Evolutionary conservation across 2,329 filamentous ascomycete genomes (phyloP), one percentile per base, ranked within the genome.

Genomic region (Colletotrichum sojae): DNA sequence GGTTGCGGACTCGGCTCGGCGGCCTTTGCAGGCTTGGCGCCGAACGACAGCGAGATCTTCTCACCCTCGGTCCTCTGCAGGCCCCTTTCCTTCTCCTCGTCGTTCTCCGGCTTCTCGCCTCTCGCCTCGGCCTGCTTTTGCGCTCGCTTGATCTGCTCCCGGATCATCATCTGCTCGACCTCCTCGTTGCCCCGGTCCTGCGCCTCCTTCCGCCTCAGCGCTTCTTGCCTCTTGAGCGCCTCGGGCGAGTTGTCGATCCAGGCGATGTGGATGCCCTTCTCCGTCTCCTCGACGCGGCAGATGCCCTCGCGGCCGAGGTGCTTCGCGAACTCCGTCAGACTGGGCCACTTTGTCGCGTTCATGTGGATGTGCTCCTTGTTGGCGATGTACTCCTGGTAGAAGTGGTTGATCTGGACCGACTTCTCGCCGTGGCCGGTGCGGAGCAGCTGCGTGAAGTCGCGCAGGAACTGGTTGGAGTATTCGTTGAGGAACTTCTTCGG

Each of bases 231-330:
- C 74, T 89, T 86, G 72, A 98, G 82, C 1, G 94, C 94, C 64
- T 97, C 95, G 0, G 94, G 94, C 43, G 92, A 95, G 75, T 95
- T 94, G 76, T 99, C 95, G 67, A 98, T 91, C 93, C 95, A 99
- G 1, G 92, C 86, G 62, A 99, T 90, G 75, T 94, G 92, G 48
- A 98, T 75, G 0, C 94, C 96, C 79, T 97, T 95, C 6, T 90
- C 89, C 48, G 91, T 94, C 79, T 98, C 95, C 79, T 98, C 94
- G 0, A 98, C 95, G 36, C 93, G 86, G 75, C 94, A 97, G 53
- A 98, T 90, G 0, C 95, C 93, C 79, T 98, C 94, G 22, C 92
- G 84, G 0, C 95, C 95, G 1, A 99, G 83, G 75, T 93, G 84
- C 77, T 97, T 97, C 15, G 93, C 94, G 77, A 97, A 97, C 75